phyloP scores from a whole-genome alignment of 805 yeast genomes.

The Groenewaldozyma salmanticensis region DNA sequence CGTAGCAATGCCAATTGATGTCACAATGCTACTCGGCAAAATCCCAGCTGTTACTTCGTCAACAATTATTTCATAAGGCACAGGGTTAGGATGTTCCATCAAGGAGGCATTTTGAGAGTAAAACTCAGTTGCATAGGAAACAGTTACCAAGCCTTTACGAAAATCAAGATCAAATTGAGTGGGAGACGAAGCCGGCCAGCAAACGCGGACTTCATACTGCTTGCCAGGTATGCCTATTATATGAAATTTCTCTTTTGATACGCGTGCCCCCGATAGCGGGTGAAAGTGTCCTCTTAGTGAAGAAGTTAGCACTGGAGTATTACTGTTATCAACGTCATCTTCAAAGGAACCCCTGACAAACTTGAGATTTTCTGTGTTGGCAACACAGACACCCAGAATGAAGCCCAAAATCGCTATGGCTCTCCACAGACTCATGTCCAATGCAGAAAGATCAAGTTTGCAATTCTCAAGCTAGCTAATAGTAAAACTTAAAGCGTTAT shows the following conservation, averaged over 20 bases:
- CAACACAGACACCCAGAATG: not conserved
- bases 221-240: slow-evolving; percentile 2
- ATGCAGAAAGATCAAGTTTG: too few species aligned
- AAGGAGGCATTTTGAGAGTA: slow-evolving; percentile 8
- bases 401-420: too few species aligned
- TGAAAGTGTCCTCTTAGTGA: too few species aligned
- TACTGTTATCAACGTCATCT: too few species aligned
- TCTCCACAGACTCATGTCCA: too few species aligned
- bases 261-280: too few species aligned
- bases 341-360: too few species aligned
- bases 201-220: slow-evolving; percentile 23
- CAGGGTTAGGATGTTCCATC: slow-evolving; percentile 11
- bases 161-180: slow-evolving; percentile 18
- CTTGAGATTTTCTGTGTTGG: slow-evolving; percentile 10
- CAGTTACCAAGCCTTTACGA: slow-evolving; percentile 8
- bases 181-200: slow-evolving; percentile 29
- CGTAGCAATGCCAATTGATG: slow-evolving; percentile 9
- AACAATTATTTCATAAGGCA: slow-evolving; percentile 12
- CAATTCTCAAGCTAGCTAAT: too few species aligned
- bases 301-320: too few species aligned
- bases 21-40: slow-evolving; percentile 12
- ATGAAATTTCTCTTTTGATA: too few species aligned
- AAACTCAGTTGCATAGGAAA: slow-evolving; percentile 8
- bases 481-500: too few species aligned
- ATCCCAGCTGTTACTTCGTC: slow-evolving; percentile 9